Conservation (phyloP, 257 asterid species). For the Scutellaria baicalensis region DNA sequence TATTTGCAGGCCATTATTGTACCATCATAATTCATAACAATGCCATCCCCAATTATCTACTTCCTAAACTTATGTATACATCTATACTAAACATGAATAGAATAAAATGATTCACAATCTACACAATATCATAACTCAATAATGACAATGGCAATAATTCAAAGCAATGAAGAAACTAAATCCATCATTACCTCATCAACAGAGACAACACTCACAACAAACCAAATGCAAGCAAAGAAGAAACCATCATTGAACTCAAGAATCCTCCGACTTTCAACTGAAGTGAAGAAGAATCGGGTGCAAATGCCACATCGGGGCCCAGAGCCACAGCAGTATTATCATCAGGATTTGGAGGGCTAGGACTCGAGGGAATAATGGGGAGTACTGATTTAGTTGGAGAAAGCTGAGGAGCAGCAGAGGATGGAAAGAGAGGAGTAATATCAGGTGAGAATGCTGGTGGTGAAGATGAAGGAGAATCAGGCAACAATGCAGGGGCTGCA, state of each 20-base stretch:
- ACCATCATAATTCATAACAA: no score
- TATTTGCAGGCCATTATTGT: no score
- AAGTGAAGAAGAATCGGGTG: conserved; percentile 31
- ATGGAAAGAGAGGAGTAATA: conserved; percentile 48
- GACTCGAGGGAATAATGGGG: conserved; percentile 72
- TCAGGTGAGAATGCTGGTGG: conserved; percentile 22
- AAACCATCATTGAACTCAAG: conserved; percentile 21
- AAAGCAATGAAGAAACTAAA: no score
- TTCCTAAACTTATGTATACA: no score
- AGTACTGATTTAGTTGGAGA: conserved; percentile 53
- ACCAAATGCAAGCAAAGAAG: not conserved
- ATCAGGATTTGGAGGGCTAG: conserved; percentile 75
- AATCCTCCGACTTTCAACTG: conserved; percentile 9
- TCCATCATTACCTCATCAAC: no score
- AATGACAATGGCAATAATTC: no score
- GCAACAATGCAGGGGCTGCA: conserved; percentile 58
- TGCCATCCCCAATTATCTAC: no score
- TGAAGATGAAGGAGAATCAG: conserved; percentile 35
- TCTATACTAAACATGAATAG: no score
- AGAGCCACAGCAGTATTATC: conserved; percentile 25
- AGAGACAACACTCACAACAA: not conserved
- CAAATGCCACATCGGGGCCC: conserved; percentile 29
- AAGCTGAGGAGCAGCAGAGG: conserved; percentile 38
- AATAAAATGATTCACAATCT: not conserved
- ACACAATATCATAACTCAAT: not conserved